Conservation (phyloP, 2,329 filamentous ascomycete genomes). For the Colletotrichum plurivorum region DNA sequence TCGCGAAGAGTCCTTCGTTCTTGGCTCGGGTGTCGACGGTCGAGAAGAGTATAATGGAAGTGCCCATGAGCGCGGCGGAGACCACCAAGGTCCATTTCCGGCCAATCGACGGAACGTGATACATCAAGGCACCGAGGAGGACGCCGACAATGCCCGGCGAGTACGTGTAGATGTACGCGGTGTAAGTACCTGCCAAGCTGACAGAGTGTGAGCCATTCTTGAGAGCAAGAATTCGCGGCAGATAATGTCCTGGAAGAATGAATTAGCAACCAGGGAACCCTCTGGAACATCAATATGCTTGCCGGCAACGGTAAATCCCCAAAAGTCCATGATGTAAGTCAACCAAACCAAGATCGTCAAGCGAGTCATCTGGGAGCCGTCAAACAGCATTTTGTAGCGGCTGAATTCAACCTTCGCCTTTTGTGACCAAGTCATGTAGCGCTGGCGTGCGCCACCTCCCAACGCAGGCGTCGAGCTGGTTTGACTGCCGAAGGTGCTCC, state of each 20-base stretch:
- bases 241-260: slow-evolving; percentile 51
- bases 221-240: slow-evolving; percentile 64
- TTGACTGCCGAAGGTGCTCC: slow-evolving; percentile 41
- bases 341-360: slow-evolving; percentile 53
- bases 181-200: slow-evolving; percentile 62
- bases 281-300: slow-evolving; percentile 14
- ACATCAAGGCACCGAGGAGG: slow-evolving; percentile 61
- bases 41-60: slow-evolving; percentile 46
- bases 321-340: slow-evolving; percentile 56
- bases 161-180: slow-evolving; percentile 68
- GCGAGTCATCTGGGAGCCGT: slow-evolving; percentile 50
- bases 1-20: slow-evolving; percentile 46
- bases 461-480: slow-evolving; percentile 32
- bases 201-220: slow-evolving; percentile 63
- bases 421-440: slow-evolving; percentile 31
- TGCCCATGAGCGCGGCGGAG: slow-evolving; percentile 45
- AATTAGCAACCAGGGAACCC: background rate
- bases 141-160: slow-evolving; percentile 66
- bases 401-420: slow-evolving; percentile 15
- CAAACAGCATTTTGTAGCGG: slow-evolving; percentile 52
- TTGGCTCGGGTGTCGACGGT: slow-evolving; percentile 45
- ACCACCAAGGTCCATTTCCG: slow-evolving; percentile 47
- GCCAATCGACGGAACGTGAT: slow-evolving; percentile 55
- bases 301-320: slow-evolving; percentile 56
- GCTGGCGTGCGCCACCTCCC: slow-evolving; percentile 39